A percentile compares a stretch with the other conserved stretches of the same genome.
Evolutionary conservation across 176 grass and related monocot species (phyloP).

Genomic region (Oryza glaberrima): DNA sequence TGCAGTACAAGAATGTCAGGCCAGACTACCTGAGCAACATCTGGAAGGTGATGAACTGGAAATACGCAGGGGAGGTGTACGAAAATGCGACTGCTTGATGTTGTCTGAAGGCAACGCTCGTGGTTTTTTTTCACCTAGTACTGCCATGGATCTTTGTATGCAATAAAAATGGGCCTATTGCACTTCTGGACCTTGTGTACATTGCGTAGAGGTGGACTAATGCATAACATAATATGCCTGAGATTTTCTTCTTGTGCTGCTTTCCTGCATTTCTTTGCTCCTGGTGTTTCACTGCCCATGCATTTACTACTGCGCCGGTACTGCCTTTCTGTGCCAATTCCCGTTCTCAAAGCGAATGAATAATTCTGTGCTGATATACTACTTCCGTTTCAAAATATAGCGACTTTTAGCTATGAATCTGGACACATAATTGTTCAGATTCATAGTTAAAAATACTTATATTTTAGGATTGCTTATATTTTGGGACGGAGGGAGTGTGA

Average conservation of each 20-base stretch:
- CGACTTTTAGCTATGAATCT: too few relatives aligned
- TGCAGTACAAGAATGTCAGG: conserved; percentile 98
- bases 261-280: neutral
- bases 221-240: neutral
- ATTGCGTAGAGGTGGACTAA: conserved; percentile 18
- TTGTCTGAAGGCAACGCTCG: neutral
- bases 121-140: neutral
- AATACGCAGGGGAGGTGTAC: conserved; percentile 79
- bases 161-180: conserved; percentile 51
- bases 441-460: too few relatives aligned
- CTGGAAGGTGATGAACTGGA: conserved; percentile 99
- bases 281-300: neutral
- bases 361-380: neutral
- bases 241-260: neutral
- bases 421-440: too few relatives aligned
- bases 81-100: conserved; percentile 65
- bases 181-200: conserved; percentile 29
- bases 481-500: too few relatives aligned
- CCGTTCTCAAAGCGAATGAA: neutral
- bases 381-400: too few relatives aligned
- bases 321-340: neutral
- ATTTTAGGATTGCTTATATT: too few relatives aligned
- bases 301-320: neutral
- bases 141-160: conserved; percentile 33
- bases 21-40: conserved; percentile 92